phyloP scores from a whole-genome alignment of 2,329 filamentous ascomycete species.

The Colletotrichum musae region DNA sequence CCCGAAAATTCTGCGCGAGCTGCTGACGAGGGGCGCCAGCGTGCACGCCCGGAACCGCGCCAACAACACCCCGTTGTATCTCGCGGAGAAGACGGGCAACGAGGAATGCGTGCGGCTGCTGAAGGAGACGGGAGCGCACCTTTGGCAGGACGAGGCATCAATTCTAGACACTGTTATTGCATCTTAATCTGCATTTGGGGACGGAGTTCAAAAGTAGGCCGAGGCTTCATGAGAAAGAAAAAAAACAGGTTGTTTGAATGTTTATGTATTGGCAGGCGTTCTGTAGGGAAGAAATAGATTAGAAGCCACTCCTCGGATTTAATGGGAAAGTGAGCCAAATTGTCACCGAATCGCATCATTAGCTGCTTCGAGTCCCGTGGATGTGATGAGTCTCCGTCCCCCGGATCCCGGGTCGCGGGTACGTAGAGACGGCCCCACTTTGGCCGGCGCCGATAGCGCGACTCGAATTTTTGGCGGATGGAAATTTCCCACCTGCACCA shows the following conservation, averaged over 20 bases:
- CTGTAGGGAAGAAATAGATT: not conserved
- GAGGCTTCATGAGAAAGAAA: not conserved
- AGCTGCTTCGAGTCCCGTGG: too few relatives aligned
- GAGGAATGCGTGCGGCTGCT: constrained; percentile 68
- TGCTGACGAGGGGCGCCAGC: constrained; percentile 74
- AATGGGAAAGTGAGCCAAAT: not conserved
- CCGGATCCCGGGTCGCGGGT: not conserved
- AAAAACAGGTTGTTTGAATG: constrained; percentile 9
- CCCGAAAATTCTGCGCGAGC: constrained; percentile 68
- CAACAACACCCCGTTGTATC: constrained; percentile 76
- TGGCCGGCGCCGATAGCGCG: constrained; percentile 18
- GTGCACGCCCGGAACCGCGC: constrained; percentile 77
- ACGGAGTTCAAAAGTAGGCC: constrained; percentile 34
- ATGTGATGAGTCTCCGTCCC: too few relatives aligned
- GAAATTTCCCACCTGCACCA: constrained; percentile 15
- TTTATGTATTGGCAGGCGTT: constrained; percentile 22
- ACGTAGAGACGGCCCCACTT: constrained; percentile 20
- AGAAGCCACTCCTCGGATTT: constrained; percentile 5
- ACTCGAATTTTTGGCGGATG: constrained; percentile 23
- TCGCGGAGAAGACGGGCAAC: constrained; percentile 72
- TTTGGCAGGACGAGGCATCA: constrained; percentile 62
- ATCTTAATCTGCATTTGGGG: constrained; percentile 31
- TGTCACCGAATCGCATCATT: too few relatives aligned
- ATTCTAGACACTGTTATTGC: constrained; percentile 38
- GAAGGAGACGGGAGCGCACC: constrained; percentile 70